Percentiles rank a stretch among this genome's conserved stretches.
Evolutionary conservation across 164 flowering plant genomes (phyloP).

Genomic region (Magnolia changhungtana): DNA sequence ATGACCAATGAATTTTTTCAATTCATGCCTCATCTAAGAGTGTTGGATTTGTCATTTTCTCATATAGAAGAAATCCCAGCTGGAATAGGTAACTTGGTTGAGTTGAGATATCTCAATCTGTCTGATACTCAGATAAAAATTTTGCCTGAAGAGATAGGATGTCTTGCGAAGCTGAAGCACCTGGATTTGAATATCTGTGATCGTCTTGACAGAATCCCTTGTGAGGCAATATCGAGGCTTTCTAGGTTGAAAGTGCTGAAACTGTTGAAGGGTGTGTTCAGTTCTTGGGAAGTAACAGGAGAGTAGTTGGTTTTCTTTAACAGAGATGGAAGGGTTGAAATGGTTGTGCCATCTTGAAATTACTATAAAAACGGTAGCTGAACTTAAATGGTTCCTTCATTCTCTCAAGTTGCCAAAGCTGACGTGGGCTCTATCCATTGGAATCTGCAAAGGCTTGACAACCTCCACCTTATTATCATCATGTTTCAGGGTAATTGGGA

Average conservation of each 20-base stretch:
- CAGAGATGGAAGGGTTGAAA: constrained; percentile 9
- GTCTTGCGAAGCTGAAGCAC: no score
- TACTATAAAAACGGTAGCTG: background rate
- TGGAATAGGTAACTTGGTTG: no score
- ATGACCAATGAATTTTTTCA: constrained; percentile 7
- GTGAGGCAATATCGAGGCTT: constrained; percentile 3
- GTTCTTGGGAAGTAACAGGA: background rate
- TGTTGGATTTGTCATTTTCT: no score
- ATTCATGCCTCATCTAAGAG: constrained; percentile 13
- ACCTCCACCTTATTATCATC: background rate
- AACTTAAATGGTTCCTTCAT: background rate
- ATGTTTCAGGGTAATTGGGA: background rate
- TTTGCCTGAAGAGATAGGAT: no score
- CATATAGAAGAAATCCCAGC: no score
- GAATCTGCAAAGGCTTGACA: background rate
- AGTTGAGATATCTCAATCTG: no score
- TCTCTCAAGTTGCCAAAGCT: background rate
- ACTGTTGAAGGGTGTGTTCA: background rate
- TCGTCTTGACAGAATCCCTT: background rate
- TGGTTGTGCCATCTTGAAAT: constrained; percentile 9
- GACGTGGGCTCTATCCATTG: background rate
- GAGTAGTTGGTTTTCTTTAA: background rate
- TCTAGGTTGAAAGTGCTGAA: constrained; percentile 9
- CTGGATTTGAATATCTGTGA: no score
- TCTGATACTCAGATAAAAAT: no score